These are phyloP conservation scores for Ehretia macrophylla DNA, from an alignment of 257 asterid genomes.

Conservation along the genomic window DNA sequence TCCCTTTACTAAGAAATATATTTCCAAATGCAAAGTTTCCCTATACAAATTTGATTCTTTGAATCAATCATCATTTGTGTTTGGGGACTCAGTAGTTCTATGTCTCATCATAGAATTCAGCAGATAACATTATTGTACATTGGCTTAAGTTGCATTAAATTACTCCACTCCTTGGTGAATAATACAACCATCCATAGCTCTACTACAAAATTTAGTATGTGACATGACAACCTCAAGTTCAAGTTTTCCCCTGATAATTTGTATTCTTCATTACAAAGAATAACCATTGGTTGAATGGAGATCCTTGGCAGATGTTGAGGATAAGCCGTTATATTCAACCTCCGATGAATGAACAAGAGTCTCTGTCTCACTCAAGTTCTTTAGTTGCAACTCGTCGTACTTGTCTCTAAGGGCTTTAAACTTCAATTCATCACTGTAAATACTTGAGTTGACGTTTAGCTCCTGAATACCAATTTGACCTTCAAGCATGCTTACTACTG, in stretches of 20 bases:
- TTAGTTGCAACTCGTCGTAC: conserved; percentile 25
- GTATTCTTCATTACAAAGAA: conserved; percentile 2
- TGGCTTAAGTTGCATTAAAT: no score
- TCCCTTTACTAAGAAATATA: no score
- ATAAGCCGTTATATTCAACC: background rate
- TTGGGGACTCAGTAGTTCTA: no score
- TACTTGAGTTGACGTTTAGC: conserved; percentile 33
- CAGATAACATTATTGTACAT: no score
- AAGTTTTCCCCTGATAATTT: background rate
- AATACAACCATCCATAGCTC: no score
- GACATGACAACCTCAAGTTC: no score
- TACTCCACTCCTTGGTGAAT: no score
- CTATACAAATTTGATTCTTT: no score
- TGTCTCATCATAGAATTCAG: no score
- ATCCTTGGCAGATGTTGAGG: conserved; percentile 14
- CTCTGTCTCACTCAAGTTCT: conserved; percentile 18
- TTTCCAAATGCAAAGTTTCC: no score
- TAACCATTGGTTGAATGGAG: background rate
- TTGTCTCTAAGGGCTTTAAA: conserved; percentile 44
- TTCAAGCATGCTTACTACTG: conserved; percentile 52
- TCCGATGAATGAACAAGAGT: conserved; percentile 5
- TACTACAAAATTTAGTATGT: no score
- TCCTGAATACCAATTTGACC: conserved; percentile 36
- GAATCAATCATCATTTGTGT: no score
- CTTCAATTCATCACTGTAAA: conserved; percentile 33